These are phyloP conservation scores for Grosmannia clavigera DNA, from an alignment of 2,329 filamentous ascomycete genomes.

Conservation along the genomic window DNA sequence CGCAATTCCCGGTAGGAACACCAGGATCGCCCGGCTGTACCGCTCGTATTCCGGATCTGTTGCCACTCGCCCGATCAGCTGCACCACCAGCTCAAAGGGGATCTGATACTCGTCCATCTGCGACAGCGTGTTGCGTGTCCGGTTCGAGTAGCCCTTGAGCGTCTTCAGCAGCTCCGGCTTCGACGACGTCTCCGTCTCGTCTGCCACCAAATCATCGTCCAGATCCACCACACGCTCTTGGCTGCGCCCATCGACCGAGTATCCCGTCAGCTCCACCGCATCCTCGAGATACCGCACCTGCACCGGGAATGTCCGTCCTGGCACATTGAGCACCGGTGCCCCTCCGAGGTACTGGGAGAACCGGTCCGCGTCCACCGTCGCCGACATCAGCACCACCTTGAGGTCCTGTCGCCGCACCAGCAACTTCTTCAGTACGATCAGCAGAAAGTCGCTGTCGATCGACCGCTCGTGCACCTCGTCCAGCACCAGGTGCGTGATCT, in stretches of 20 bases:
- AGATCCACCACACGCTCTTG: constrained; percentile 46
- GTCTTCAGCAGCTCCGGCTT: constrained; percentile 48
- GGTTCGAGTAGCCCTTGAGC: constrained; percentile 59
- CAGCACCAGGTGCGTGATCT: constrained; percentile 89
- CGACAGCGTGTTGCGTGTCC: constrained; percentile 61
- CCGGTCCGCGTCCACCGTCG: constrained; percentile 82
- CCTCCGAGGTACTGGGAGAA: constrained; percentile 82
- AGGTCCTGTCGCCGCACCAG: constrained; percentile 65
- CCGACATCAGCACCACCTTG: constrained; percentile 94
- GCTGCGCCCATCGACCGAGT: constrained; percentile 39
- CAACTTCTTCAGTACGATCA: constrained; percentile 81
- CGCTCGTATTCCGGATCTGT: constrained; percentile 49
- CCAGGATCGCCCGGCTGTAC: constrained; percentile 83
- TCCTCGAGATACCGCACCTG: constrained; percentile 83
- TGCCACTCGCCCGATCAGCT: constrained; percentile 66
- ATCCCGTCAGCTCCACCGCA: constrained; percentile 76
- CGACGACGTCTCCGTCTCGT: constrained; percentile 37
- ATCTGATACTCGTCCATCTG: constrained; percentile 85
- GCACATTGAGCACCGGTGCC: constrained; percentile 80
- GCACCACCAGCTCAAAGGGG: constrained; percentile 75
- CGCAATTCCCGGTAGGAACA: constrained; percentile 89
- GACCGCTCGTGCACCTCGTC: constrained; percentile 95
- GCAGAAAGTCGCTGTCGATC: constrained; percentile 91
- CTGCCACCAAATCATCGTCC: constrained; percentile 46
- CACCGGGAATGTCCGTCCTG: constrained; percentile 88